Percentiles rank a stretch among this genome's conserved stretches.
Conservation (phyloP, 805 yeast species). For the Debaryomyces maramus region DNA sequence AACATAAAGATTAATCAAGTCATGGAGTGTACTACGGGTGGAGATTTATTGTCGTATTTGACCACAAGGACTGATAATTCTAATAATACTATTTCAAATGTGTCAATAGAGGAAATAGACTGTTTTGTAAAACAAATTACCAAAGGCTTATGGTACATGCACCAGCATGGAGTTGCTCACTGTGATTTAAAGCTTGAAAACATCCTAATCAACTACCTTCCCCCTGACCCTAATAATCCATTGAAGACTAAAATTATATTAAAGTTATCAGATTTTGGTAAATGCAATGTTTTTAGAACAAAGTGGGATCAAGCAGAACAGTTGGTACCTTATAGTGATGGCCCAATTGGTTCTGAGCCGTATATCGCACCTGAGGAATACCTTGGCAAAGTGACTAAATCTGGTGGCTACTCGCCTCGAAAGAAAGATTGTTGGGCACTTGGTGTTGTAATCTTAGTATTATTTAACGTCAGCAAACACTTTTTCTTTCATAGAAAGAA, state of each 20-base stretch:
- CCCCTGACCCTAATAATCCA: constrained; percentile 1
- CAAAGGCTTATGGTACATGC: constrained; percentile 82
- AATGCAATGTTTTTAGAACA: constrained; percentile 85
- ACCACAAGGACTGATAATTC: constrained; percentile 13
- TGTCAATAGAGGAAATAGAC: constrained; percentile 64
- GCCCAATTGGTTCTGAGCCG: constrained; percentile 85
- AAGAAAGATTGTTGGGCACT: constrained; percentile 87
- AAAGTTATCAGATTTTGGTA: constrained; percentile 74
- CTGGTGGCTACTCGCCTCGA: constrained; percentile 61
- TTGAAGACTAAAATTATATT: constrained; percentile 17
- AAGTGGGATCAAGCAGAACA: constrained; percentile 65
- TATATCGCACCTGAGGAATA: constrained; percentile 93
- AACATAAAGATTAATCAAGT: constrained; percentile 30
- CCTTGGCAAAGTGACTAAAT: constrained; percentile 19
- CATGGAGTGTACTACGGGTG: constrained; percentile 40
- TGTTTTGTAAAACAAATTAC: constrained; percentile 87
- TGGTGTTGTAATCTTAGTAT: constrained; percentile 51
- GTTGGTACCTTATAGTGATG: constrained; percentile 53
- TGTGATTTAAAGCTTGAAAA: constrained; percentile 92
- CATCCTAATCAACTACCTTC: constrained; percentile 46
- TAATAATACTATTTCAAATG: constrained; percentile 11
- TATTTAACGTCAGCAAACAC: constrained; percentile 31
- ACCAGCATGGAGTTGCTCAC: constrained; percentile 89
- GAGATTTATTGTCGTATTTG: constrained; percentile 35
- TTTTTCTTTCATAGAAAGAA: constrained; percentile 19